Conservation (phyloP, 768 basidiomycete species). For the Hypholoma fasciculare region DNA sequence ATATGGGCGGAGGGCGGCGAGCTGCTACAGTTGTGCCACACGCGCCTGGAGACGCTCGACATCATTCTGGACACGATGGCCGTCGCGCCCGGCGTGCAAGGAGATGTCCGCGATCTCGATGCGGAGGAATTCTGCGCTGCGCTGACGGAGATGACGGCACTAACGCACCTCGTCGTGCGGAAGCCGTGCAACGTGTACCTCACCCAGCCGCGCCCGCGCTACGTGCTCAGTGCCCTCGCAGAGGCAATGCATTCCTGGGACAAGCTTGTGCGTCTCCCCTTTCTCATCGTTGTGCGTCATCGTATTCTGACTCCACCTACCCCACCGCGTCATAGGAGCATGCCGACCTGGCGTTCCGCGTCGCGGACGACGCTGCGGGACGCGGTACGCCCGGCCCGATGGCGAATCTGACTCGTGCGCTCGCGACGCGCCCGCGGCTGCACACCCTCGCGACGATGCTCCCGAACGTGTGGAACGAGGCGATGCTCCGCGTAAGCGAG, state of each 20-base stretch:
- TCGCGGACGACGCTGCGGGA: conserved; percentile 43
- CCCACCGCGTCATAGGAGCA: conserved; percentile 39
- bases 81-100: conserved; percentile 16
- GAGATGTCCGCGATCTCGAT: conserved; percentile 19
- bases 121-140: conserved; percentile 40
- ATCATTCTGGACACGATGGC: conserved; percentile 35
- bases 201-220: conserved; percentile 46
- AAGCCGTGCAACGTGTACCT: conserved; percentile 55
- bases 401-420: conserved; percentile 29
- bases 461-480: conserved; percentile 59
- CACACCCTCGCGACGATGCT: conserved; percentile 52
- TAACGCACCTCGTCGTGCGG: conserved; percentile 52
- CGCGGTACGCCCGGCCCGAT: conserved; percentile 26
- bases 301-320: neutral
- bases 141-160: conserved; percentile 31
- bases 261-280: conserved; percentile 42
- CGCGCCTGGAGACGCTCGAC: conserved; percentile 30
- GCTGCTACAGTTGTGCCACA: conserved; percentile 31
- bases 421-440: conserved; percentile 42
- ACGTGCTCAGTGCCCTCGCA: conserved; percentile 46
- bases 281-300: neutral
- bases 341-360: conserved; percentile 54
- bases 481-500: conserved; percentile 46
- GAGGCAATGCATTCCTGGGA: conserved; percentile 42
- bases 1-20: conserved; percentile 40